These are phyloP conservation scores for Coniella lustricola DNA, from an alignment of 2,329 filamentous ascomycete species.

Conservation along the genomic window DNA sequence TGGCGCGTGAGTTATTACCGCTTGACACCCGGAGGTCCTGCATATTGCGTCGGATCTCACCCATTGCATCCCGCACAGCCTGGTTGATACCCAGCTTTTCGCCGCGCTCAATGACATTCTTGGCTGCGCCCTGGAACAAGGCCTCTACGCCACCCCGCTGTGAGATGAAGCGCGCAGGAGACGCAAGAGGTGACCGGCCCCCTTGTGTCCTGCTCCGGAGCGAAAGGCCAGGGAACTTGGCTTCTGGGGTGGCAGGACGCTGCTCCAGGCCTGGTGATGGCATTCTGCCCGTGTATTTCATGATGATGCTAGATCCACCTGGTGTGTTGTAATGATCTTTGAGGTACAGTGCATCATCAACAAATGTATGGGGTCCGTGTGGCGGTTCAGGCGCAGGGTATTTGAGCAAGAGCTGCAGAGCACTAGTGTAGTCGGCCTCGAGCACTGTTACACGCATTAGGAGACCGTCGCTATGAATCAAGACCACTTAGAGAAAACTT, in stretches of 20 bases:
- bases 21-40: slow-evolving; percentile 41
- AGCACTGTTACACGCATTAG: slow-evolving; percentile 52
- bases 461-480: neutral
- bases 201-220: slow-evolving; percentile 35
- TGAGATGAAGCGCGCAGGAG: slow-evolving; percentile 42
- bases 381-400: slow-evolving; percentile 64
- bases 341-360: slow-evolving; percentile 77
- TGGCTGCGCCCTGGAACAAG: slow-evolving; percentile 69
- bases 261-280: slow-evolving; percentile 28
- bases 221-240: slow-evolving; percentile 25
- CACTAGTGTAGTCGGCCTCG: slow-evolving; percentile 79
- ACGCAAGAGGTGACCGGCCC: slow-evolving; percentile 38
- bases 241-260: slow-evolving; percentile 28
- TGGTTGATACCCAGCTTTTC: slow-evolving; percentile 76
- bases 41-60: slow-evolving; percentile 71
- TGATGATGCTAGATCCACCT: slow-evolving; percentile 59
- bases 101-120: slow-evolving; percentile 63
- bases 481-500: slow-evolving; percentile 28
- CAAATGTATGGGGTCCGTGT: slow-evolving; percentile 68
- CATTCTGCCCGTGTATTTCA: slow-evolving; percentile 59
- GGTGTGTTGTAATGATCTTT: slow-evolving; percentile 54
- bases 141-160: slow-evolving; percentile 59
- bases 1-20: slow-evolving; percentile 29
- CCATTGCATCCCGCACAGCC: slow-evolving; percentile 72
- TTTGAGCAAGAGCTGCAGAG: slow-evolving; percentile 72